Evolutionary conservation across 1,284 basidiomycete species (phyloP), one percentile per base, ranked within the genome.

Genomic region (Ganoderma multipileum): DNA sequence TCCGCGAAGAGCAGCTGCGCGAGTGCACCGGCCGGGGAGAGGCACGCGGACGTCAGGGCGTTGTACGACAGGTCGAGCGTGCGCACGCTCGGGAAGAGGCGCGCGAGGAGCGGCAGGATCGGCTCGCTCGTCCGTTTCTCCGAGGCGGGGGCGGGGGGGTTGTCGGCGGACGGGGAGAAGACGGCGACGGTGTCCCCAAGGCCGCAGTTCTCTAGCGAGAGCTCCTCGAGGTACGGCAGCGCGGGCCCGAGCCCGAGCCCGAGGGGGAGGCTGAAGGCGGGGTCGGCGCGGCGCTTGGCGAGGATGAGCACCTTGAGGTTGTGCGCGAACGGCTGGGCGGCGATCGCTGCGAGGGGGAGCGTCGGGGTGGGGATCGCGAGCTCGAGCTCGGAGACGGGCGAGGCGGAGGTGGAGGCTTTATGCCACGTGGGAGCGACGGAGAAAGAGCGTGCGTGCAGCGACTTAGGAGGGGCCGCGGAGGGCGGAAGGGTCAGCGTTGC

Each of bases 1-100:
- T 70, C 72, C 5, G 77, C 75, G 20, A 92, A 81, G 50, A 92
- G 82, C 12, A 93, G 79, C 6, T 70, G 66, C 0, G 82, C 79
- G 57, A 93, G 79, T n/a, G n/a, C n/a, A n/a, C n/a, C n/a, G n/a
- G n/a, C n/a, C 38, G 81, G 76, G 2, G 83, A 81, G 8, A 93
- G 76, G 2, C 86, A 83, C 0, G 81, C 79, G 60, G 84, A 86
- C 1, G 89, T 89, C 14, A 95, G 76, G 0, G 79, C 73, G 73
- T 95, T 95, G 77, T 91, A 91, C n/a, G 91, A 90, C 62, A 95
- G 80, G 71, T 94, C 90, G 38, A 95, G 83, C 11, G 84, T 88
- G 52, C 81, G 83, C 63, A 95, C 75, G 71, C 85, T 85, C 3
- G 93, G 93, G 79, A 95, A 95, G 3, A 94, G 81, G 59, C 80